Base-by-base conservation (phyloP, 2,329 filamentous ascomycete species). In the Ambrosiella cleistominuta region DNA sequence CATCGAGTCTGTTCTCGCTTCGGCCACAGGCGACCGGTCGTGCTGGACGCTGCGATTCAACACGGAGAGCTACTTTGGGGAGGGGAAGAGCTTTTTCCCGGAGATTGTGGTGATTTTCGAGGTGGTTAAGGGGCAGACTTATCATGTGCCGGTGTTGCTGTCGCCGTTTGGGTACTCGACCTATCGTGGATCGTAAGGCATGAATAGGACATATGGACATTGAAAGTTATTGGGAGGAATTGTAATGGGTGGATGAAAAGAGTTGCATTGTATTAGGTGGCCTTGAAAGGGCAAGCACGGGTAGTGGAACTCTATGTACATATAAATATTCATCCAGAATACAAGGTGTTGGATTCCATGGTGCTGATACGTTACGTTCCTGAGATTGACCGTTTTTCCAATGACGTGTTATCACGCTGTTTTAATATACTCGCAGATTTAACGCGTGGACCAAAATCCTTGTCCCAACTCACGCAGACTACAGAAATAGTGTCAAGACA, bases 101-200 rank as follows among this genome's bases (percentile, higher is more conserved):
- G 76, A 80, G 70, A 78, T 78, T 15, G 69, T 70, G 13, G 73
- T 83, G 44, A 72, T 74, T 0, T 80, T 80, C 61, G 70, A 72
- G 54, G 76, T 81, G 19, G 66, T 70, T 9, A 69, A 72, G 65
- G 75, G 74, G 19, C 81, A 86, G 74, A 81, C 85, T 66, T 91
- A 86, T 66, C 87, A 93, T 71, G 85, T 93, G 2, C 87, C 87
- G 50, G 69, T 93, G 66, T 67, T 93, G 68, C 68, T 91, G 70
- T 82, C 83, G 62, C 86, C 86, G 37, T 90, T 83, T 71, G 85
- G 83, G 67, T 93, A 88, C 71, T 86, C 84, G 45, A 91, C 86
- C 8, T 93, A 93, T 70, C 74, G 87, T 53, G 87, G 87, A 13
- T 87, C 83, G 68, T 88, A 72, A 44, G 35, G 44, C 44, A 47